Conservation (phyloP, 129 eudicot genomes). For the Pulicaria dysenterica region DNA sequence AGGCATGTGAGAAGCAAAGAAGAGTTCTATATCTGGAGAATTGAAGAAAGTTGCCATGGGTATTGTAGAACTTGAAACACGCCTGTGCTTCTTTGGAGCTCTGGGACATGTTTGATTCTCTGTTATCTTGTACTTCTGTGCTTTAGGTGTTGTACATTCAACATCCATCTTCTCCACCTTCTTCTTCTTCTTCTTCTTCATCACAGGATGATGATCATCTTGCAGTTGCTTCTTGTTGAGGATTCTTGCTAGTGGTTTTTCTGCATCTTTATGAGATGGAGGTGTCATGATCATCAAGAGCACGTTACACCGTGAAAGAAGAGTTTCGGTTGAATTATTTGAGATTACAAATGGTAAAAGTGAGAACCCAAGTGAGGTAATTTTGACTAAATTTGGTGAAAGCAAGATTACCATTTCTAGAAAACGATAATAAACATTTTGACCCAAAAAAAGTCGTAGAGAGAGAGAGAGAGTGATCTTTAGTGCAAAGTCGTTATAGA, state of each 20-base stretch:
- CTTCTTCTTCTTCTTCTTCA: not conserved
- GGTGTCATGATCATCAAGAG: slow-evolving; percentile 38
- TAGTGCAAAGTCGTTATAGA: no score
- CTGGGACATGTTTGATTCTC: slow-evolving; percentile 63
- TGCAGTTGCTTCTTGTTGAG: slow-evolving; percentile 18
- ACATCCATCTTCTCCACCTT: slow-evolving; percentile 30
- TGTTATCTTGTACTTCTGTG: slow-evolving; percentile 53
- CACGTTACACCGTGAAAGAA: not conserved
- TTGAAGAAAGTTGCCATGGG: slow-evolving; percentile 48
- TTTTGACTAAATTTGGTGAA: slow-evolving; percentile 14
- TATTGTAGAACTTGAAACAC: slow-evolving; percentile 21
- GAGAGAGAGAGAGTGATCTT: not conserved
- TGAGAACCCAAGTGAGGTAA: slow-evolving; percentile 9
- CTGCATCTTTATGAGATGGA: slow-evolving; percentile 40
- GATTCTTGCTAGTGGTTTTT: slow-evolving; percentile 32
- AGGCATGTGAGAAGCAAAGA: slow-evolving; percentile 48
- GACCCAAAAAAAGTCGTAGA: not conserved
- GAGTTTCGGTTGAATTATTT: not conserved
- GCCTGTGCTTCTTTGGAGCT: slow-evolving; percentile 65
- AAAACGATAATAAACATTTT: slow-evolving; percentile 6
- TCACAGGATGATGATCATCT: not conserved
- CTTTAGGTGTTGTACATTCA: slow-evolving; percentile 67
- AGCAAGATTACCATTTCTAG: slow-evolving; percentile 13
- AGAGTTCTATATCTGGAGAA: slow-evolving; percentile 65
- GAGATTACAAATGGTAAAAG: slow-evolving; percentile 15